Evolutionary conservation across 2,329 filamentous ascomycete genomes (phyloP).

Genomic region (Trichoderma brevicompactum): DNA sequence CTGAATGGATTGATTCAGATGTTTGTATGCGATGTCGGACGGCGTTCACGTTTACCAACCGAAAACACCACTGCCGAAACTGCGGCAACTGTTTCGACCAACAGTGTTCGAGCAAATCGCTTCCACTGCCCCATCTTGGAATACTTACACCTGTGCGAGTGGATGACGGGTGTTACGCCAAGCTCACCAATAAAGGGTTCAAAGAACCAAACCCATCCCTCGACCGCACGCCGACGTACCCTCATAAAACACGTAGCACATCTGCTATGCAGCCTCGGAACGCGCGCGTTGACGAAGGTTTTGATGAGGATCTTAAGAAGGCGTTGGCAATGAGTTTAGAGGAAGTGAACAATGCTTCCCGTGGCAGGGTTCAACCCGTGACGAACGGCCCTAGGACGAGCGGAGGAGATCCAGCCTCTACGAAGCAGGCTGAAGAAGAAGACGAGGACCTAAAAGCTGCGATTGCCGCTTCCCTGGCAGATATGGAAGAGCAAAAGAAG

Average conservation of each 20-base stretch:
- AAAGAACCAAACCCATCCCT: conserved; percentile 49
- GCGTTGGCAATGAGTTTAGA: conserved; percentile 97
- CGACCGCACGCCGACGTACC: conserved; percentile 54
- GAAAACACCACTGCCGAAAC: conserved; percentile 97
- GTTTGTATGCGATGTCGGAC: conserved; percentile 98
- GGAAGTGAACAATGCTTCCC: conserved; percentile 77
- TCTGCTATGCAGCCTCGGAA: conserved; percentile 84
- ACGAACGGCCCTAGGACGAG: conserved; percentile 47
- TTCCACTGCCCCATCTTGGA: conserved; percentile 88
- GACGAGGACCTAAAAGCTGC: conserved; percentile 93
- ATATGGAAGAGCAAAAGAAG: conserved; percentile 98
- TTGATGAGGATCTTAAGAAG: conserved; percentile 92
- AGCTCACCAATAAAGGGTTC: conserved; percentile 73
- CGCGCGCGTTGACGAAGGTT: conserved; percentile 84
- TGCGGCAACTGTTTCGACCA: conserved; percentile 98
- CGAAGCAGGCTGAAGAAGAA: conserved; percentile 73
- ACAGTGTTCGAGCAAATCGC: conserved; percentile 86
- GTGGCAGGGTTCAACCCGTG: conserved; percentile 70
- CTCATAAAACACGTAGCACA: conserved; percentile 68
- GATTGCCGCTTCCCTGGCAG: conserved; percentile 89
- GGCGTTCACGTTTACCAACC: conserved; percentile 94
- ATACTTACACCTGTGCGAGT: conserved; percentile 91
- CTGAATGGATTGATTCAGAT: conserved; percentile 97
- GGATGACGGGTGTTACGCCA: conserved; percentile 93
- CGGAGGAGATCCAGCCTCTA: conserved; percentile 40